Conservation (phyloP, 768 basidiomycete genomes). For the Coprinopsis sp. region DNA sequence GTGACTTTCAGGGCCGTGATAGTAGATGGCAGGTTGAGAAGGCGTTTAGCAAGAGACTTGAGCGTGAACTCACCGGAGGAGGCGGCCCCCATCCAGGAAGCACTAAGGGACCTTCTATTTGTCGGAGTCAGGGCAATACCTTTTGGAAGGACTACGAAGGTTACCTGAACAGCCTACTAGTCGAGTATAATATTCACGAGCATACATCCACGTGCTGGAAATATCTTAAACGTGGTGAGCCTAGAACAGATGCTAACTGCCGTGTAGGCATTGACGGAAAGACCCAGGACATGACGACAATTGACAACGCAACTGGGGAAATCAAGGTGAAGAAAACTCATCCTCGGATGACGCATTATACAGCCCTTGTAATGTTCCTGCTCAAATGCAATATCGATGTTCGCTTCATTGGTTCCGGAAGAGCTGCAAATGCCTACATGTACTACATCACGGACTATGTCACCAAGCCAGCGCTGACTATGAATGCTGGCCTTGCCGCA, state of each 20-base stretch:
- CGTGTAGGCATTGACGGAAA: conserved; percentile 25
- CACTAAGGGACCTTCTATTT: no score
- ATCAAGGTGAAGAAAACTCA: conserved; percentile 29
- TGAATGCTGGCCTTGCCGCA: conserved; percentile 35
- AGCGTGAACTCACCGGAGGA: no score
- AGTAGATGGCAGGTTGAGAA: no score
- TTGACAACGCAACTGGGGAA: conserved; percentile 29
- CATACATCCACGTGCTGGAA: conserved; percentile 35
- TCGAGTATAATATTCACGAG: conserved; percentile 25
- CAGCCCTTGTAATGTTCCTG: conserved; percentile 28
- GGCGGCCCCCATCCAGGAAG: no score
- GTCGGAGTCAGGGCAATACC: not conserved
- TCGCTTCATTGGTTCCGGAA: conserved; percentile 39
- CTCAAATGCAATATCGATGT: conserved; percentile 44
- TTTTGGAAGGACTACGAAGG: conserved; percentile 1
- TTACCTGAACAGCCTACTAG: conserved; percentile 22
- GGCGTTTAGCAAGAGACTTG: no score
- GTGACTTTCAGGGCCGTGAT: no score
- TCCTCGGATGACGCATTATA: conserved; percentile 40
- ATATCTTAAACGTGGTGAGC: conserved; percentile 23
- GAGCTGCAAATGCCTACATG: conserved; percentile 35
- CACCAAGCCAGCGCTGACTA: conserved; percentile 38
- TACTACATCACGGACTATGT: conserved; percentile 50
- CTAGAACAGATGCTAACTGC: conserved; percentile 19
- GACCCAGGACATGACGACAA: conserved; percentile 5